These are phyloP conservation scores for Prunus yedoensis DNA, from an alignment of 331 rosid species.

Conservation along the genomic window DNA sequence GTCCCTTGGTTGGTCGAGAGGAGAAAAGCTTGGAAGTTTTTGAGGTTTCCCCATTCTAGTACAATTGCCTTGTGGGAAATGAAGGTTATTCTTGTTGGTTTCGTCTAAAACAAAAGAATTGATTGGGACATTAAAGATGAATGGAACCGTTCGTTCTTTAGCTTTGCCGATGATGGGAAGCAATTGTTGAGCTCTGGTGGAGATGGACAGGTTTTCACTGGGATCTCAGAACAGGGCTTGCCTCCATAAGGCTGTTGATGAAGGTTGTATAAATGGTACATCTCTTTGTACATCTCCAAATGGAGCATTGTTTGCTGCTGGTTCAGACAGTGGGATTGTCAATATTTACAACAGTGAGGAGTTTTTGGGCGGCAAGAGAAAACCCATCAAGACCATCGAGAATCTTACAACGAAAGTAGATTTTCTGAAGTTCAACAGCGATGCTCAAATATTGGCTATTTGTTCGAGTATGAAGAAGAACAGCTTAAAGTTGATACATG, in stretches of 20 bases:
- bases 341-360: conserved; percentile 75
- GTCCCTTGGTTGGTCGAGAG: conserved; percentile 79
- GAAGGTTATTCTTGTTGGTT: conserved; percentile 81
- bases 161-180: conserved; percentile 64
- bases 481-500: conserved; percentile 74
- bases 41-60: conserved; percentile 76
- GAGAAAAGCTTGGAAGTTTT: conserved; percentile 81
- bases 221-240: conserved; percentile 82
- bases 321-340: conserved; percentile 83
- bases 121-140: conserved; percentile 76
- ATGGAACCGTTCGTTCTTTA: conserved; percentile 71
- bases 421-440: conserved; percentile 65
- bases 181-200: conserved; percentile 72
- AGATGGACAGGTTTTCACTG: conserved; percentile 81
- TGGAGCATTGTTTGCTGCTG: conserved; percentile 72
- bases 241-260: conserved; percentile 77
- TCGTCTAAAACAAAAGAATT: conserved; percentile 72
- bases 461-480: conserved; percentile 74
- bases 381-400: conserved; percentile 69
- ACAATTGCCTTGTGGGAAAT: conserved; percentile 68
- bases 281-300: conserved; percentile 64
- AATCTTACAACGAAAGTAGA: conserved; percentile 67
- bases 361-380: conserved; percentile 80
- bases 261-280: conserved; percentile 76
- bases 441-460: conserved; percentile 79